Evolutionary conservation across 2,329 filamentous ascomycete genomes (phyloP).

Genomic region (Fusarium palustre): DNA sequence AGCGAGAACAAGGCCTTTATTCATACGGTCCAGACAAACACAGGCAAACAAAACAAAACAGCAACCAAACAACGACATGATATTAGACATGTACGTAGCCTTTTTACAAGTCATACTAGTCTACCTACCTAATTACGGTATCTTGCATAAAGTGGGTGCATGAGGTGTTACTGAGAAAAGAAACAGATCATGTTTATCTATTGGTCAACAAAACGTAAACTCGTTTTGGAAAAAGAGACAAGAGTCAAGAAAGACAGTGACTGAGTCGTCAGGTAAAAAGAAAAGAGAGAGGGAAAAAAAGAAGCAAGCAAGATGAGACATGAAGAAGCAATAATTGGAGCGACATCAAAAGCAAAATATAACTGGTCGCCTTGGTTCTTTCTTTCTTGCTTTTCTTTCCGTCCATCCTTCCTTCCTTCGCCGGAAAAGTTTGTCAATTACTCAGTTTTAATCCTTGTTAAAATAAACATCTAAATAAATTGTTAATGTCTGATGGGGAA

Average conservation of each 20-base stretch:
- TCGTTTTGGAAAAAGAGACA: background rate
- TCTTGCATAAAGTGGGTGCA: slow-evolving; percentile 33
- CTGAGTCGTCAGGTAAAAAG: slow-evolving; percentile 22
- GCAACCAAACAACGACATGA: background rate
- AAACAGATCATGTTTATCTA: slow-evolving; percentile 22
- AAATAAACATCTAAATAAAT: background rate
- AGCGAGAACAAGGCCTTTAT: slow-evolving; percentile 20
- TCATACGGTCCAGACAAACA: background rate
- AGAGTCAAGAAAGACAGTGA: slow-evolving; percentile 34
- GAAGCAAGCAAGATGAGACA: background rate
- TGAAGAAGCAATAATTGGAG: slow-evolving; percentile 39
- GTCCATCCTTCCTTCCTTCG: background rate
- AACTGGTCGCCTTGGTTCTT: background rate
- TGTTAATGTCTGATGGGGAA: slow-evolving; percentile 2
- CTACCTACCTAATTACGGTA: slow-evolving; percentile 16
- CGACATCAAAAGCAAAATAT: slow-evolving; percentile 23
- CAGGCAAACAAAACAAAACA: slow-evolving; percentile 7
- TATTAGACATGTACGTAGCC: background rate
- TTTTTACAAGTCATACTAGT: background rate
- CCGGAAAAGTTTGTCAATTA: background rate
- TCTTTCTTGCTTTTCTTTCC: background rate
- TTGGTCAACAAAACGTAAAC: background rate
- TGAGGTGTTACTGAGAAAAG: slow-evolving; percentile 30
- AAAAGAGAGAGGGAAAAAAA: background rate
- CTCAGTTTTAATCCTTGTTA: background rate